Conservation (phyloP, 2,329 filamentous ascomycete genomes). For the Curvularia hawaiiensis region DNA sequence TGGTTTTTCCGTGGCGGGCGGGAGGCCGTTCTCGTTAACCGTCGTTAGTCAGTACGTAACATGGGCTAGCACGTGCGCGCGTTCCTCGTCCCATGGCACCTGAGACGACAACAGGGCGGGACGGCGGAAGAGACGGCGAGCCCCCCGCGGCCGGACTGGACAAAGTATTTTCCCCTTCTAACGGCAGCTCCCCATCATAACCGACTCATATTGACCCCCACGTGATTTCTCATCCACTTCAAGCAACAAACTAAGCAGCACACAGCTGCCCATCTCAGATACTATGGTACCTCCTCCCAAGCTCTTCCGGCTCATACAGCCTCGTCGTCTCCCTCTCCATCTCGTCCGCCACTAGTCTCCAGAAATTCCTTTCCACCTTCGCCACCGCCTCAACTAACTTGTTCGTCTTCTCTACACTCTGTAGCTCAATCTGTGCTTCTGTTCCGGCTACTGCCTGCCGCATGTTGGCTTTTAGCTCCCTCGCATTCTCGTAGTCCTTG, state of each 20-base stretch:
- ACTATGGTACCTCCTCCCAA: conserved; percentile 27
- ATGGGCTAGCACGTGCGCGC: not conserved
- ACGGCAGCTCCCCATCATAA: no score
- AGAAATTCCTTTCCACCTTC: conserved; percentile 37
- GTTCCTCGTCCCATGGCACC: not conserved
- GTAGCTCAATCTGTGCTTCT: conserved; percentile 19
- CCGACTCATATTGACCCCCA: not conserved
- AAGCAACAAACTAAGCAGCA: not conserved
- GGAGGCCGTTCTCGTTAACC: not conserved
- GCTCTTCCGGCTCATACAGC: conserved; percentile 26
- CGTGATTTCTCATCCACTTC: not conserved
- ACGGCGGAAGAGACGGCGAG: no score
- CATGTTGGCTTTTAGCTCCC: conserved; percentile 32
- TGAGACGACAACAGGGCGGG: not conserved
- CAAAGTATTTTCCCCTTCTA: not conserved
- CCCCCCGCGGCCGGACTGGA: not conserved
- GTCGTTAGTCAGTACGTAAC: not conserved
- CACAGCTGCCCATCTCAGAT: not conserved
- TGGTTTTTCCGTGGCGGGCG: conserved; percentile 13
- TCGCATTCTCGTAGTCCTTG: conserved; percentile 27
- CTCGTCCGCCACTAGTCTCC: conserved; percentile 40
- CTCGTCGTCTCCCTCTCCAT: conserved; percentile 34
- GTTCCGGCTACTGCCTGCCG: conserved; percentile 13
- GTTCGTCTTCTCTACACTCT: conserved; percentile 27
- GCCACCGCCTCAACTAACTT: conserved; percentile 38